Percentiles rank a stretch among this genome's conserved stretches.
phyloP scores from a whole-genome alignment of 2,329 filamentous ascomycete species.

The Colletotrichum simmondsii region DNA sequence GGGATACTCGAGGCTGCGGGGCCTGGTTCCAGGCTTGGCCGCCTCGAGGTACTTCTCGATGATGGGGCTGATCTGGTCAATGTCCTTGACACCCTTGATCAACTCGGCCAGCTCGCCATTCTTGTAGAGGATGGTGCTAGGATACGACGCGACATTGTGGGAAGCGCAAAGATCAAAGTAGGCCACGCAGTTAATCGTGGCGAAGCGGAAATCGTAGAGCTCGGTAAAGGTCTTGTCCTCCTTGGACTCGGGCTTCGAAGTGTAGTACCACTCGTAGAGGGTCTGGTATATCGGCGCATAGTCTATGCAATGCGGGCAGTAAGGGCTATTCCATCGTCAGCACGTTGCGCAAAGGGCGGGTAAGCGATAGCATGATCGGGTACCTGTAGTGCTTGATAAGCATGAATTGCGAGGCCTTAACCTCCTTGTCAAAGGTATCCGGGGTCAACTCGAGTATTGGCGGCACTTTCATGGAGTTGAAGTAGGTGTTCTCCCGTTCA shows the following conservation, averaged over 20 bases:
- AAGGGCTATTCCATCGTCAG: conserved; percentile 56
- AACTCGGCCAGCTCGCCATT: conserved; percentile 76
- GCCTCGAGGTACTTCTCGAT: conserved; percentile 83
- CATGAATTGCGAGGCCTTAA: conserved; percentile 63
- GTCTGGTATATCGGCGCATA: conserved; percentile 92
- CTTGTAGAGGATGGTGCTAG: conserved; percentile 83
- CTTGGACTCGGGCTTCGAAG: conserved; percentile 76
- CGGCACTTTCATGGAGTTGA: conserved; percentile 75
- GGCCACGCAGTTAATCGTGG: conserved; percentile 84
- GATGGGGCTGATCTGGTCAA: conserved; percentile 73
- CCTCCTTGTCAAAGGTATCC: conserved; percentile 66
- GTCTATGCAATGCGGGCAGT: conserved; percentile 77
- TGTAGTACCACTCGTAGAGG: conserved; percentile 93
- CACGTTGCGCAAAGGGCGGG: conserved; percentile 1
- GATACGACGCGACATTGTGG: conserved; percentile 76
- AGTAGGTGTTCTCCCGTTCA: conserved; percentile 60
- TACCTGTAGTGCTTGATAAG: conserved; percentile 77
- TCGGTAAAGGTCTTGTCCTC: conserved; percentile 73
- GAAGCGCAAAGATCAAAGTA: conserved; percentile 81
- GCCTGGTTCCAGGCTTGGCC: conserved; percentile 83
- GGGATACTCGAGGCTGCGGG: conserved; percentile 75
- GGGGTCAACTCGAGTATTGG: conserved; percentile 70
- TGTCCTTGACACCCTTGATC: conserved; percentile 74
- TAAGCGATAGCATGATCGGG: background rate
- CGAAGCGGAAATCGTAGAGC: conserved; percentile 93